Evolutionary conservation across 2,329 filamentous ascomycete species (phyloP), one percentile per base, ranked within the genome.

Genomic region (Westerdykella aurantiaca): DNA sequence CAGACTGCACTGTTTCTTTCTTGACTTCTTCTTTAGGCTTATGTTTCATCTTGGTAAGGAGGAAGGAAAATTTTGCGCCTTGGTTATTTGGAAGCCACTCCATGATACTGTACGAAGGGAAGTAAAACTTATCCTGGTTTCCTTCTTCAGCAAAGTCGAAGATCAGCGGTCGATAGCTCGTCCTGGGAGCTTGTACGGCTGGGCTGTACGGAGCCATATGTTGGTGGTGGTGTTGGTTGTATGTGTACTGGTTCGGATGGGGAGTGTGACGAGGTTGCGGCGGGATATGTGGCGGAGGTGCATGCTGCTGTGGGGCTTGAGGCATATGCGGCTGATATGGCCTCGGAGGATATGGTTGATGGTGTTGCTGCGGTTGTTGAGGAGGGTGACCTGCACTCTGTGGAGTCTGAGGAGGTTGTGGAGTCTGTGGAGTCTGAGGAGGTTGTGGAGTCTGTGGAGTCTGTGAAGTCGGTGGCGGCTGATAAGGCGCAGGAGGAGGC

Each of bases 61-160:
- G 71, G 58, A 91, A 93, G 1, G 85, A 90, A 3, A 83, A 83
- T 35, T 88, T 76, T 2, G 86, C 77, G 45, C 82, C 76, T 40
- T 80, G 78, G 2, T 78, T 78, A 4, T 66, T 64, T n/a, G 74
- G 73, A 1, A 82, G 70, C 57, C 80, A 82, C 60, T 93, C 86
- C 39, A 91, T 64, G 29, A 91, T 83, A 64, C 83, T 86, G 60
- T 86, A 84, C 52, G 83, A 86, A 2, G 87, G 87, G 50, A 93
- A 90, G 38, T 88, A 69, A 60, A 86, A 90, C 21, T 86, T 79
- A 62, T 91, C 86, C 37, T 85, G 85, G 34, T 64, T 65, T n/a
- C 64, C 64, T 29, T 29, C 25, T 41, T 68, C 62, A 3, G 57
- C 56, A 42, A 70, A 70, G 21, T 67, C 63, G 42, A 70, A 67